Percentiles rank a stretch among this genome's conserved stretches.
Conservation (phyloP, 2,329 filamentous ascomycete species). For the Pseudopyricularia cyperi region DNA sequence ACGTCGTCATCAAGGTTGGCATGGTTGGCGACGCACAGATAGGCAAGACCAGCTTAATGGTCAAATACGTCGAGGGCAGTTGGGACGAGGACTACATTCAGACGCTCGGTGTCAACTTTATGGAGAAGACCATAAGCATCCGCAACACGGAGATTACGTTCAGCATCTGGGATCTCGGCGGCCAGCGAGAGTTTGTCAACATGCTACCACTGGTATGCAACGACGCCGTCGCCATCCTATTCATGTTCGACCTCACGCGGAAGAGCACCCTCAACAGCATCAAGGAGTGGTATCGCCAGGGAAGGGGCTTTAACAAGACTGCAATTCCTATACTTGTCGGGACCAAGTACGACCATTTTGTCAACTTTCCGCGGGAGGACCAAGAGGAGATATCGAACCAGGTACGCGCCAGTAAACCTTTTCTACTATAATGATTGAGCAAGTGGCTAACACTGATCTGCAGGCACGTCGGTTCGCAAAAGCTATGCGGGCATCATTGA, state of each 20-base stretch:
- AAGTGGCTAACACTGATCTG: not conserved
- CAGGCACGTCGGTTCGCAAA: conserved; percentile 92
- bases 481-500: conserved; percentile 93
- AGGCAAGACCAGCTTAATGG: conserved; percentile 97
- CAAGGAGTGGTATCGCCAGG: conserved; percentile 99
- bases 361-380: conserved; percentile 94
- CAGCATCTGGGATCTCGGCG: conserved; percentile 96
- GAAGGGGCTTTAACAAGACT: conserved; percentile 97
- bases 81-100: conserved; percentile 99
- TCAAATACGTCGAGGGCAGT: conserved; percentile 98
- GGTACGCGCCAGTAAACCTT: conserved; percentile 30
- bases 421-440: not conserved
- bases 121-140: conserved; percentile 99
- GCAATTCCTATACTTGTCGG: conserved; percentile 97
- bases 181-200: conserved; percentile 98
- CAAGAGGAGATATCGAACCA: conserved; percentile 98
- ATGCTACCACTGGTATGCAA: conserved; percentile 99
- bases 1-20: conserved; percentile 96
- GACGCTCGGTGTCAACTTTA: conserved; percentile 97
- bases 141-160: conserved; percentile 99
- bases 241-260: conserved; percentile 98
- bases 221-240: conserved; percentile 93
- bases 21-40: conserved; percentile 99
- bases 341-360: conserved; percentile 98
- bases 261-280: conserved; percentile 99